phyloP scores from a whole-genome alignment of 768 basidiomycete genomes.

The Boletus rubescentipes region DNA sequence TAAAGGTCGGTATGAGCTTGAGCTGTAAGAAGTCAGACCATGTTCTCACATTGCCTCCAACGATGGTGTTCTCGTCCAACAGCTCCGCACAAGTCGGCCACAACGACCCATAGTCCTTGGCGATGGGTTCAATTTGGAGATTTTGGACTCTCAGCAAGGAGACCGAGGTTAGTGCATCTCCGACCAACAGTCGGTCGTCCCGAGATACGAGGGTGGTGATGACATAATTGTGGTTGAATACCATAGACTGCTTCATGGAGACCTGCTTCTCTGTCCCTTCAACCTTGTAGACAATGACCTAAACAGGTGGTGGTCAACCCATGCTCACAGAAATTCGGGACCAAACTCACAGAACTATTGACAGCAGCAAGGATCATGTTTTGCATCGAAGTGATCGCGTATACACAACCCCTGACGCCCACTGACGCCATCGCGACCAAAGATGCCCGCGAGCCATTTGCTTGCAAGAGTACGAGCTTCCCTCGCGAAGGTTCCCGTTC shows the following conservation, averaged over 20 bases:
- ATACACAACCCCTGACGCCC: slow-evolving; percentile 65
- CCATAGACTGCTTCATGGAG: slow-evolving; percentile 38
- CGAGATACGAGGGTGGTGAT: slow-evolving; percentile 64
- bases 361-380: slow-evolving; percentile 65
- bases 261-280: slow-evolving; percentile 35
- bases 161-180: slow-evolving; percentile 80
- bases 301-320: slow-evolving; percentile 1
- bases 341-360: slow-evolving; percentile 65
- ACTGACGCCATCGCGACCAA: slow-evolving; percentile 40
- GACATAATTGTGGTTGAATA: slow-evolving; percentile 84
- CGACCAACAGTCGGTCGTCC: slow-evolving; percentile 58
- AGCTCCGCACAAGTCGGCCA: slow-evolving; percentile 72
- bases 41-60: slow-evolving; percentile 71
- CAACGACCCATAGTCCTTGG: slow-evolving; percentile 72
- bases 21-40: slow-evolving; percentile 3
- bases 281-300: slow-evolving; percentile 51
- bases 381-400: slow-evolving; percentile 51
- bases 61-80: slow-evolving; percentile 50
- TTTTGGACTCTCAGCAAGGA: slow-evolving; percentile 59
- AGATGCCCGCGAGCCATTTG: slow-evolving; percentile 22
- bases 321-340: background rate
- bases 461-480: slow-evolving; percentile 56
- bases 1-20: slow-evolving; percentile 31
- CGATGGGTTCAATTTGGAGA: slow-evolving; percentile 48
- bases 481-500: slow-evolving; percentile 57